Percentiles rank a stretch among this genome's conserved stretches.
Conservation (phyloP, 495 filamentous ascomycete genomes). For the Extremus antarcticus region DNA sequence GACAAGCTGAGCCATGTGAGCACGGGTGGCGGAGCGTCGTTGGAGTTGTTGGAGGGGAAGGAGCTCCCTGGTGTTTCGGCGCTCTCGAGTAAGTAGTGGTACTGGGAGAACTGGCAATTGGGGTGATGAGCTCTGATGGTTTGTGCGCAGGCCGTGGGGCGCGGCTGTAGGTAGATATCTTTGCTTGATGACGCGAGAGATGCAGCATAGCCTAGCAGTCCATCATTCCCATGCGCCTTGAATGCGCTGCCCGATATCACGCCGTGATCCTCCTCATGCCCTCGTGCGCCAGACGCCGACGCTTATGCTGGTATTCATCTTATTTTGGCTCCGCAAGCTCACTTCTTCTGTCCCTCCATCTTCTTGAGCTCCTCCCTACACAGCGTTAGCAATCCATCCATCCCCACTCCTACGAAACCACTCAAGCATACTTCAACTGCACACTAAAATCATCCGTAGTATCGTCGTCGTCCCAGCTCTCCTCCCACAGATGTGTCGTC, state of each 20-base stretch:
- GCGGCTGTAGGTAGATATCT: slow-evolving; percentile 4
- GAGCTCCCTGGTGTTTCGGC: slow-evolving; percentile 87
- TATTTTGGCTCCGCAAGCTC: not conserved
- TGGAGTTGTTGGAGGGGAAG: slow-evolving; percentile 96
- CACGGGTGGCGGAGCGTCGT: slow-evolving; percentile 87
- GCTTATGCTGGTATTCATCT: slow-evolving; percentile 12
- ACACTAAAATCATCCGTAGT: slow-evolving; percentile 91
- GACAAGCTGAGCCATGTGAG: slow-evolving; percentile 96
- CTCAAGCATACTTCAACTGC: slow-evolving; percentile 65
- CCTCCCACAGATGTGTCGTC: slow-evolving; percentile 83
- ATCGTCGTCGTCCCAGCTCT: slow-evolving; percentile 99
- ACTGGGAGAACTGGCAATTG: not conserved
- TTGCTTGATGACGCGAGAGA: not conserved
- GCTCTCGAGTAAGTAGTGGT: slow-evolving; percentile 72
- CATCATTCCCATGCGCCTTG: not conserved
- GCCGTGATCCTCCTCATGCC: not conserved
- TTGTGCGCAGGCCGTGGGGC: slow-evolving; percentile 1
- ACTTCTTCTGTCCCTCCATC: slow-evolving; percentile 43
- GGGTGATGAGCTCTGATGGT: not conserved
- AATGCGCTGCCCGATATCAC: no score
- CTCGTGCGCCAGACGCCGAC: slow-evolving; percentile 15
- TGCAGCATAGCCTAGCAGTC: not conserved
- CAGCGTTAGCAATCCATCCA: slow-evolving; percentile 9
- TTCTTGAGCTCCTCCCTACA: slow-evolving; percentile 90
- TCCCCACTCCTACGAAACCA: not conserved